Conservation (phyloP, 1,139 yeast species). For the Pneumocystis oryctolagi region DNA sequence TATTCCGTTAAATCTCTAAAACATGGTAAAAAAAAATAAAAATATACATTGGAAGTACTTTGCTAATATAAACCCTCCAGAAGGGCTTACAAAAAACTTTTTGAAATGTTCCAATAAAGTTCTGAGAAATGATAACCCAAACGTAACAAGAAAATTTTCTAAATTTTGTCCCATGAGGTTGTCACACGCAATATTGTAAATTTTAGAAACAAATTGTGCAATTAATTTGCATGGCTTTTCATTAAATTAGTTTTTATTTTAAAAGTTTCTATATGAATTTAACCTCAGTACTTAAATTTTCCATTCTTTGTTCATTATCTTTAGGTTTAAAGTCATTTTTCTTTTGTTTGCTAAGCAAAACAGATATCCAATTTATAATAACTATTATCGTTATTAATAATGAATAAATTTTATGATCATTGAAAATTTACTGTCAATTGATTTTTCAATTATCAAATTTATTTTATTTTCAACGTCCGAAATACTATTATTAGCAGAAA, state of each 20-base stretch:
- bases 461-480: conserved; percentile 54
- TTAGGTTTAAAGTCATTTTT: conserved; percentile 44
- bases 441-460: conserved; percentile 48
- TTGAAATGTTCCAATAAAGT: conserved; percentile 59
- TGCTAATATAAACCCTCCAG: conserved; percentile 75
- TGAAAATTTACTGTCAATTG: conserved; percentile 27
- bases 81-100: conserved; percentile 58
- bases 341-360: conserved; percentile 45
- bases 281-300: conserved; percentile 20
- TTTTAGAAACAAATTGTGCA: conserved; percentile 34
- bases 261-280: conserved; percentile 15
- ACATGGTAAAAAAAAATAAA: background rate
- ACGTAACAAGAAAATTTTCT: conserved; percentile 36
- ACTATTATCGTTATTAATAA: conserved; percentile 16
- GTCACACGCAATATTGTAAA: conserved; percentile 21
- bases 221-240: conserved; percentile 46
- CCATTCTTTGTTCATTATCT: conserved; percentile 22
- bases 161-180: conserved; percentile 43
- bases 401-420: background rate
- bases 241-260: conserved; percentile 46
- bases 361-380: conserved; percentile 18
- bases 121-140: conserved; percentile 48
- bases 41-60: conserved; percentile 22
- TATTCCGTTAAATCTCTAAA: conserved; percentile 53
- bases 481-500: conserved; percentile 52